Base-by-base conservation (phyloP, 2,329 filamentous ascomycete species). In the Canariomyces notabilis region DNA sequence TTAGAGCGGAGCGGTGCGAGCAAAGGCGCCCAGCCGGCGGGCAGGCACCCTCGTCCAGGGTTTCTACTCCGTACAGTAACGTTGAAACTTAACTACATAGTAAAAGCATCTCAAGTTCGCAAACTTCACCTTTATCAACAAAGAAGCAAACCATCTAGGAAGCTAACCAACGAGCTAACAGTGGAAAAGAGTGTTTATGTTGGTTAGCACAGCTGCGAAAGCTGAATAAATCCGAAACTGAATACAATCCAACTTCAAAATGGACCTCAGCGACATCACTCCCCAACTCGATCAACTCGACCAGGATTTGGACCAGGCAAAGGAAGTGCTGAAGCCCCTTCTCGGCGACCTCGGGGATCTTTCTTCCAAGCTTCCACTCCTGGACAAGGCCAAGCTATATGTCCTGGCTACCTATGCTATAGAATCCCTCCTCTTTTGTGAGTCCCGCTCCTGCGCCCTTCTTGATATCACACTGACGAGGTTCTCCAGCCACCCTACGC, bases 301-400 rank as follows among this genome's bases (percentile, higher is more conserved):
- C 55, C 77, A 80, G 56, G 81, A 89, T 63, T 79, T 97, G 41
- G 87, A 94, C 67, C 79, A 83, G 45, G 76, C 97, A 37, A 81
- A 94, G 62, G 78, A 83, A 29, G 74, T 79, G 4, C 74, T 97
- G 21, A 69, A 79, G 52, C 89, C 91, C n/a, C 70, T 97, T 5
- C 69, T 95, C 20, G 72, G 74, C 29, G 75, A 75, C 40, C 69
- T 96, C 35, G 72, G 80, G 41, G 79, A 83, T 33, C 78, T 80
- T 46, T 81, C 88, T 5, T 83, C 81, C 45, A 89, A 89, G 62
- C 75, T 97, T 21, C 90, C 91, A 2, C 75, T 97, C n/a, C 76
- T 98, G 50, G 91, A 97, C 72, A 90, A 89, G 70, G 89, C 93
- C 6, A 96, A 97, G 69, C 81, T 96, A 49, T 89, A 94, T 63